Evolutionary conservation across 2,329 filamentous ascomycete genomes (phyloP).

Genomic region (Sclerotinia minor): DNA sequence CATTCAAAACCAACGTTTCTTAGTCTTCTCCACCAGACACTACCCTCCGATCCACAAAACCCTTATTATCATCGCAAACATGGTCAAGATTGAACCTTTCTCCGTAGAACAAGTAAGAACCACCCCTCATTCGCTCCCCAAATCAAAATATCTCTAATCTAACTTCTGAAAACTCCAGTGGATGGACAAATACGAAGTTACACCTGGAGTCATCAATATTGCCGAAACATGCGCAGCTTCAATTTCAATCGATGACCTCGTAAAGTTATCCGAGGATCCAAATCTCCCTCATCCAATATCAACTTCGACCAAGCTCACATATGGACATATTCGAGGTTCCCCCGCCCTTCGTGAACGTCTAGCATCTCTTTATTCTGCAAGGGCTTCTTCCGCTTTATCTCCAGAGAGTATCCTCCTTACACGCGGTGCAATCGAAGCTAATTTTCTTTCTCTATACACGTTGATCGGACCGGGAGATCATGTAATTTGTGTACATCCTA

Average conservation of each 20-base stretch:
- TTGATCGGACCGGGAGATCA: constrained; percentile 74
- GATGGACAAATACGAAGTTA: constrained; percentile 63
- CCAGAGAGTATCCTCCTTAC: constrained; percentile 72
- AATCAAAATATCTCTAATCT: constrained; percentile 25
- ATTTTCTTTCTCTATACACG: constrained; percentile 75
- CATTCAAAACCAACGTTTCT: constrained; percentile 25
- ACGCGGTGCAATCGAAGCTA: constrained; percentile 80
- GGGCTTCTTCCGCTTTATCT: constrained; percentile 48
- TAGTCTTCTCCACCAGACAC: constrained; percentile 7
- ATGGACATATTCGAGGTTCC: constrained; percentile 72
- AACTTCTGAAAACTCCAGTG: constrained; percentile 46
- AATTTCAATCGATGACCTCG: constrained; percentile 68
- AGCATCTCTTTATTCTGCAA: constrained; percentile 62
- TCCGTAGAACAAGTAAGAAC: constrained; percentile 66
- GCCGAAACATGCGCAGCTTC: constrained; percentile 79
- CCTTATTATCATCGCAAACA: constrained; percentile 37
- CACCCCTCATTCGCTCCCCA: background rate
- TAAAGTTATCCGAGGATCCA: constrained; percentile 58
- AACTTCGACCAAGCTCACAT: constrained; percentile 63
- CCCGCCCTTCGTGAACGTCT: constrained; percentile 63
- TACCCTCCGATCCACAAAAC: background rate
- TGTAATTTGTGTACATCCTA: constrained; percentile 83
- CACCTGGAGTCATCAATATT: constrained; percentile 63
- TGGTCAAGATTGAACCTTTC: constrained; percentile 63
- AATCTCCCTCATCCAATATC: constrained; percentile 46